Evolutionary conservation across 2,329 filamentous ascomycete genomes (phyloP).

Genomic region (Stylonectria norvegica): DNA sequence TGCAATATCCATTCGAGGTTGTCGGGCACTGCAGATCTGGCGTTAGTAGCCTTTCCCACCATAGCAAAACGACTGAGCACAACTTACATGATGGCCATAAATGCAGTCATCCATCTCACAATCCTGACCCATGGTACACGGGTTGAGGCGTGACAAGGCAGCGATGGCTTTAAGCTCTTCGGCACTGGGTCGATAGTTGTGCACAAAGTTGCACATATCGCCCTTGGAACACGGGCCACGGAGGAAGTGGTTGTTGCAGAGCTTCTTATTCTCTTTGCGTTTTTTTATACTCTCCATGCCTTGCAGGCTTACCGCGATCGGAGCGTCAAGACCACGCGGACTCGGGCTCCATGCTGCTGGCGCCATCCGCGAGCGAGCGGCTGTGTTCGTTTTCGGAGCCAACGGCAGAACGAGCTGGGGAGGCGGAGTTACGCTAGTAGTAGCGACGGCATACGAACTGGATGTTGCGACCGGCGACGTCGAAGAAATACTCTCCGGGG

Average conservation of each 20-base stretch:
- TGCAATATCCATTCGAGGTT: constrained; percentile 48
- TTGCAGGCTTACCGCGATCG: constrained; percentile 43
- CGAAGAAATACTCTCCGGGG: constrained; percentile 22
- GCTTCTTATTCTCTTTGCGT: constrained; percentile 51
- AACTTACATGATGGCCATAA: constrained; percentile 59
- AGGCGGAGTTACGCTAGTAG: constrained; percentile 40
- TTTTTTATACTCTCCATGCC: constrained; percentile 55
- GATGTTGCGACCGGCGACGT: constrained; percentile 13
- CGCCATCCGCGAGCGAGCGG: constrained; percentile 26
- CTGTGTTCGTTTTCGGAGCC: constrained; percentile 25
- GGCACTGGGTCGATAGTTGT: constrained; percentile 49
- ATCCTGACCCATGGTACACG: constrained; percentile 55
- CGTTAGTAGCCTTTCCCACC: not conserved
- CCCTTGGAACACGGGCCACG: constrained; percentile 54
- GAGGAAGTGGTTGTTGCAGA: constrained; percentile 62
- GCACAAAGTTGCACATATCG: constrained; percentile 54
- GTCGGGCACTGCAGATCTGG: constrained; percentile 46
- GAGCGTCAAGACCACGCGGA: constrained; percentile 51
- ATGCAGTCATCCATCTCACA: constrained; percentile 57
- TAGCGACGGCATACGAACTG: constrained; percentile 39
- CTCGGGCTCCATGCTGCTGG: constrained; percentile 50
- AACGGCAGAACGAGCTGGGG: constrained; percentile 43
- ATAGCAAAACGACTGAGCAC: not conserved
- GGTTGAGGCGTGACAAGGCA: constrained; percentile 54
- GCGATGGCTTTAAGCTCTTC: constrained; percentile 57